phyloP scores from a whole-genome alignment of 768 basidiomycete genomes.

The Chalciporus piperatus region DNA sequence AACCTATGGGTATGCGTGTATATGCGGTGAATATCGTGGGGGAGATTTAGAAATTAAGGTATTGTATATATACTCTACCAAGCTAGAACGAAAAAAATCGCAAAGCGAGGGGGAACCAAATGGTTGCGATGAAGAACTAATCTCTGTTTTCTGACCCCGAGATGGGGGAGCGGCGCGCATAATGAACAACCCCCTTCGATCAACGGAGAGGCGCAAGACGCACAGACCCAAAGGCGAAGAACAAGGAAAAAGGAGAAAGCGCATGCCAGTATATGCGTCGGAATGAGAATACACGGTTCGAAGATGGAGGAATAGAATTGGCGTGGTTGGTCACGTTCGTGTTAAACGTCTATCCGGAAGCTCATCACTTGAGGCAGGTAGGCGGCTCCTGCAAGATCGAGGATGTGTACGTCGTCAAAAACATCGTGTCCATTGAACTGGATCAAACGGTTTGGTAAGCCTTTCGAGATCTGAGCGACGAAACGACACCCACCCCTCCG shows the following conservation, averaged over 20 bases:
- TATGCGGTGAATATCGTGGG: conserved; percentile 24
- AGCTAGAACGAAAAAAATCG: conserved; percentile 28
- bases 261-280: background rate
- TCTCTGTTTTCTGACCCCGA: background rate
- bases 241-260: background rate
- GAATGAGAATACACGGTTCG: background rate
- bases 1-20: conserved; percentile 4
- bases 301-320: background rate
- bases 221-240: background rate
- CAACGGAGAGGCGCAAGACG: conserved; percentile 13
- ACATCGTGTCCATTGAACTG: conserved; percentile 75
- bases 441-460: conserved; percentile 11
- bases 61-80: conserved; percentile 48
- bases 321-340: conserved; percentile 2
- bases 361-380: conserved; percentile 90
- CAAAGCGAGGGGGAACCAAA: too few relatives aligned
- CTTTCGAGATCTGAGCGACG: background rate
- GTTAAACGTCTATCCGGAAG: conserved; percentile 53
- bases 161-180: background rate
- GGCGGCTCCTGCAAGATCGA: conserved; percentile 84
- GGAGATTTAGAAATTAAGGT: conserved; percentile 24
- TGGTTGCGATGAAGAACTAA: background rate
- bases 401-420: conserved; percentile 80
- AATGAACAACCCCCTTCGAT: conserved; percentile 9
- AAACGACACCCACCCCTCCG: conserved; percentile 52